Evolutionary conservation across 345 rosid species (phyloP).

Genomic region (Arabis alpina): DNA sequence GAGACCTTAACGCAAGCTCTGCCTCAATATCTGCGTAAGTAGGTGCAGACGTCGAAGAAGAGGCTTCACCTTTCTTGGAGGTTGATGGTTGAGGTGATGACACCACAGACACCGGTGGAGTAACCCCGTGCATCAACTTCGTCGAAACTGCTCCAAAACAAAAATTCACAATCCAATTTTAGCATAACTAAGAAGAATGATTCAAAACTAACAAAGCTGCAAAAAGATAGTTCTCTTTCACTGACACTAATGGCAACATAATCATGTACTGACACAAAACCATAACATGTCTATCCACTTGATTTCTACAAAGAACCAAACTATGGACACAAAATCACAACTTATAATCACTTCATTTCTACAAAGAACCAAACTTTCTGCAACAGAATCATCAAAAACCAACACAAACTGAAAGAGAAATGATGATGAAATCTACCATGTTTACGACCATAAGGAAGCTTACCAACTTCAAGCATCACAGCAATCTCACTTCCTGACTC

Average conservation of each 20-base stretch:
- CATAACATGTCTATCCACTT: background rate
- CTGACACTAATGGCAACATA: background rate
- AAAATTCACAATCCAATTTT: background rate
- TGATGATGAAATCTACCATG: slow-evolving; percentile 48
- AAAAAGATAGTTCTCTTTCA: background rate
- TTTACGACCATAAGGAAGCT: slow-evolving; percentile 69
- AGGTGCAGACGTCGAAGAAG: slow-evolving; percentile 42
- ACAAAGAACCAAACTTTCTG: slow-evolving; percentile 8
- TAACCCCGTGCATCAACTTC: slow-evolving; percentile 60
- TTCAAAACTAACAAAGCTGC: slow-evolving; percentile 2
- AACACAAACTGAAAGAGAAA: background rate
- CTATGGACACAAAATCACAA: slow-evolving; percentile 1
- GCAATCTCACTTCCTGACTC: slow-evolving; percentile 80
- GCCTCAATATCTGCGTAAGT: slow-evolving; percentile 60
- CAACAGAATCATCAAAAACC: background rate
- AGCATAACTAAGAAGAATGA: background rate
- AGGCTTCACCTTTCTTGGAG: slow-evolving; percentile 47
- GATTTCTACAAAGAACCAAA: background rate
- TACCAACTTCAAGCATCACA: slow-evolving; percentile 82
- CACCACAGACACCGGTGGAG: slow-evolving; percentile 55
- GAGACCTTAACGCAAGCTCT: slow-evolving; percentile 65
- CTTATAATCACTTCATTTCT: background rate
- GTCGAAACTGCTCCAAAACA: slow-evolving; percentile 52
- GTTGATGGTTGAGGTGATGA: slow-evolving; percentile 61
- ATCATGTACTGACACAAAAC: slow-evolving; percentile 8